A percentile compares a stretch with the other conserved stretches of the same genome.
Evolutionary conservation across 306 rosid species (phyloP).

Genomic region (Chamaecrista fasciculata): DNA sequence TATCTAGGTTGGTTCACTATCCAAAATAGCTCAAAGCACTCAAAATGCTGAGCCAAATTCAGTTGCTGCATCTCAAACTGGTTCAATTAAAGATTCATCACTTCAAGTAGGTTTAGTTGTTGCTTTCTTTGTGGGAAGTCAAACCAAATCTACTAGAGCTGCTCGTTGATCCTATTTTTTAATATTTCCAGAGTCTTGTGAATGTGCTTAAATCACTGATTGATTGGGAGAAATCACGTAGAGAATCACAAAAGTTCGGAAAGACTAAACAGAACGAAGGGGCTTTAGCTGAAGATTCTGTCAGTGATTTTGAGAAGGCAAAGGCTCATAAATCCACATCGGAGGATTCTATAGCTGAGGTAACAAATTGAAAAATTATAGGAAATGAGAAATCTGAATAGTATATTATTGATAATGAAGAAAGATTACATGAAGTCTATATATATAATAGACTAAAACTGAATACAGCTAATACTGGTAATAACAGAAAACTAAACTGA

Average conservation of each 20-base stretch:
- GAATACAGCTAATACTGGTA: no score
- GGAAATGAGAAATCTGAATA: no score
- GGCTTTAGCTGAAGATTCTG: slow-evolving; percentile 53
- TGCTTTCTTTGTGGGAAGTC: slow-evolving; percentile 22
- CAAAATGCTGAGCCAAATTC: slow-evolving; percentile 80
- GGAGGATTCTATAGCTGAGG: slow-evolving; percentile 89
- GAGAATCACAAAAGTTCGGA: slow-evolving; percentile 47
- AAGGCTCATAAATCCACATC: slow-evolving; percentile 88
- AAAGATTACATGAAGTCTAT: no score
- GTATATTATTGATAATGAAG: no score
- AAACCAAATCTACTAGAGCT: slow-evolving; percentile 15
- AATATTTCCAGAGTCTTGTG: slow-evolving; percentile 73
- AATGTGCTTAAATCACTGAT: slow-evolving; percentile 89
- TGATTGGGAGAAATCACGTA: slow-evolving; percentile 81
- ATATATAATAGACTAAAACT: no score
- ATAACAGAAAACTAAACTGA: no score
- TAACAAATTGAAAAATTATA: no score
- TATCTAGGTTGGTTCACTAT: slow-evolving; percentile 76
- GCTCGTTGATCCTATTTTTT: slow-evolving; percentile 35
- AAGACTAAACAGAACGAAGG: slow-evolving; percentile 51
- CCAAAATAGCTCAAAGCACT: slow-evolving; percentile 82
- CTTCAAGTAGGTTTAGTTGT: slow-evolving; percentile 71
- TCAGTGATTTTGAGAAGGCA: slow-evolving; percentile 78
- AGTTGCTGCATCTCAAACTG: slow-evolving; percentile 62
- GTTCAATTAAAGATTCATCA: slow-evolving; percentile 82